Base-by-base conservation (phyloP, 1,284 basidiomycete species). In the Amylostereum chailletii region DNA sequence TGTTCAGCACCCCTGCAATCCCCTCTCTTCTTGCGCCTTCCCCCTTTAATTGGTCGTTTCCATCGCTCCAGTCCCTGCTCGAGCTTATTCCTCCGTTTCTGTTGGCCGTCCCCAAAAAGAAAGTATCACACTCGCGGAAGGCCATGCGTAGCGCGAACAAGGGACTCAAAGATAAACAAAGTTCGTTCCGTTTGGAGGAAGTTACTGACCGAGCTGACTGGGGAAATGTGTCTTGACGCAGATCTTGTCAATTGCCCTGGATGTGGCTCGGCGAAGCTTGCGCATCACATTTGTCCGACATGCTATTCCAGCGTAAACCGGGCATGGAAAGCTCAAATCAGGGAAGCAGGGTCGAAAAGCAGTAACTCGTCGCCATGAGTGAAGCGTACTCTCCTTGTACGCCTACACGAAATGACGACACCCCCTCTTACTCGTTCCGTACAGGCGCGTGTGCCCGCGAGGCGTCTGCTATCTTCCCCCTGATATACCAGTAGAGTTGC, bases 141-240 rank as follows among this genome's bases (percentile, higher is more conserved):
- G 79, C 85, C n/a, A 97, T 97, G 94, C 78, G 94, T 32, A 81
- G 82, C 50, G 89, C 94, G 3, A 93, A 95, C 68, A 98, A 98
- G 69, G 94, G 94, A 0, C 70, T 97, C 59, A 94, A 94, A 68
- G 94, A 97, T 67, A 93, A 94, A 65, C 81, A 83, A 50, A 94
- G 95, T 93, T 61, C 57, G 87, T 73, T 0, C 11, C 4, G 26
- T 29, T 47, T 52, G 50, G 50, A 56, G 30, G 57, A 47, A 52
- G 0, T 55, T 31, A 54, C 51, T 36, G n/a, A 26, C 48, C 19
- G 29, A 34, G 51, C 33, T 52, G 34, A 45, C 43, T 45, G 11
- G 26, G 48, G 29, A 2, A 39, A 42, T 42, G 37, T 34, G 32
- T 53, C 36, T 33, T 31, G 11, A 29, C 30, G 9, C 52, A 97